Evolutionary conservation across 805 yeast species (phyloP).

Genomic region (Candida tallmaniae): DNA sequence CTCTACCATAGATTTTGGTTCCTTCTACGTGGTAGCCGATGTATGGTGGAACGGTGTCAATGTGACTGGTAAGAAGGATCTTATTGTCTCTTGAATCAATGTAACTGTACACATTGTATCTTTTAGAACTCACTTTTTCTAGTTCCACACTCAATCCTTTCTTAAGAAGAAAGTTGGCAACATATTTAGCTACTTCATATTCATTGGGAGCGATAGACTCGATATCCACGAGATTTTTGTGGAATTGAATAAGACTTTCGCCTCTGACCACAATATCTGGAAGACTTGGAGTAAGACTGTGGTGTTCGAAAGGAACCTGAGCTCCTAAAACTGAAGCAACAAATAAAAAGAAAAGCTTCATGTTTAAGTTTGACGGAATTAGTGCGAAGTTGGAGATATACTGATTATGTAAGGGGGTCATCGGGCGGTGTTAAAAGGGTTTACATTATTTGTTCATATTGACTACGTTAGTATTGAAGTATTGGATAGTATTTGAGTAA

Average conservation of each 20-base stretch:
- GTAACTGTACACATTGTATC: conserved; percentile 58
- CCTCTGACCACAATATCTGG: too few species aligned
- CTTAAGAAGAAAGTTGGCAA: conserved; percentile 33
- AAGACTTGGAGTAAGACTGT: neutral
- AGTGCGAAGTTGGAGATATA: too few species aligned
- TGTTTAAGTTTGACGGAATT: too few species aligned
- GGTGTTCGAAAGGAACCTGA: neutral
- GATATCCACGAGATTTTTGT: conserved; percentile 21
- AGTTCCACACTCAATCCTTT: conserved; percentile 52
- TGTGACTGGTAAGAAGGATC: conserved; percentile 57
- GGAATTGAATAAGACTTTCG: conserved; percentile 18
- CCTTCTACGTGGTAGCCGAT: conserved; percentile 47
- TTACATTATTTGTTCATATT: too few species aligned
- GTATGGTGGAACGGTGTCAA: conserved; percentile 71
- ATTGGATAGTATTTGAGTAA: too few species aligned
- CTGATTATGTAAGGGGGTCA: too few species aligned
- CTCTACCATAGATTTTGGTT: conserved; percentile 57
- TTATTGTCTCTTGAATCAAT: conserved; percentile 43
- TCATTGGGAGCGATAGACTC: conserved; percentile 24
- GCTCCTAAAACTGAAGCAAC: too few species aligned
- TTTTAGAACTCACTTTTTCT: conserved; percentile 25
- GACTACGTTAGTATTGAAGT: too few species aligned
- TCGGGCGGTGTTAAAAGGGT: too few species aligned
- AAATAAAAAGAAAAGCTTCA: too few species aligned
- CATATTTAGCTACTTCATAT: conserved; percentile 31